Conservation (phyloP, 495 filamentous ascomycete genomes). For the Talaromyces borbonicus region DNA sequence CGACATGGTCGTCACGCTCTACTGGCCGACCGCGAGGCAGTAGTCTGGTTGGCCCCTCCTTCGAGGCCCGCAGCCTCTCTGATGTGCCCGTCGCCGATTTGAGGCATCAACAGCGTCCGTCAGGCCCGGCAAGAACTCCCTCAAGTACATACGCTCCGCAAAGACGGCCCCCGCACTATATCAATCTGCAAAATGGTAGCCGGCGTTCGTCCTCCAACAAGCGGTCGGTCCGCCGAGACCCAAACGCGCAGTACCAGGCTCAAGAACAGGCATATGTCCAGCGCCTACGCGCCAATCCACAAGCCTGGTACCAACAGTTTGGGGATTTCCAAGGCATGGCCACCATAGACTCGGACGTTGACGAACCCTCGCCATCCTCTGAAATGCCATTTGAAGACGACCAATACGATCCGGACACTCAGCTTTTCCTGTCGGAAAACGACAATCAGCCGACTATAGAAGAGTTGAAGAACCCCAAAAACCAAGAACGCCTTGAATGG, state of each 20-base stretch:
- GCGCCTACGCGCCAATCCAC: constrained; percentile 60
- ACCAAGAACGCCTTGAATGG: constrained; percentile 91
- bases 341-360: constrained; percentile 76
- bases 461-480: constrained; percentile 78
- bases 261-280: constrained; percentile 79
- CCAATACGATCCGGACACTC: constrained; percentile 82
- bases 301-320: constrained; percentile 61
- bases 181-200: constrained; percentile 38
- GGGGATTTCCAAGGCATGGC: constrained; percentile 52
- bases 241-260: constrained; percentile 69
- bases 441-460: constrained; percentile 81
- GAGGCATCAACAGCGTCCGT: constrained; percentile 44
- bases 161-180: constrained; percentile 57
- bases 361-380: constrained; percentile 79
- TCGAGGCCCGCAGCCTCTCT: constrained; percentile 21
- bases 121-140: constrained; percentile 52
- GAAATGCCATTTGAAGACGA: constrained; percentile 76
- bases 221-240: constrained; percentile 48
- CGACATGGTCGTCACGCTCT: constrained; percentile 32
- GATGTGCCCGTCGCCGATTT: constrained; percentile 22
- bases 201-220: constrained; percentile 46
- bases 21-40: constrained; percentile 28
- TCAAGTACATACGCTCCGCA: constrained; percentile 69
- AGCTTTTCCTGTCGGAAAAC: constrained; percentile 80
- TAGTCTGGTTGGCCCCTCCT: constrained; percentile 26